Base-by-base conservation (phyloP, 805 yeast species). In the Kluyveromyces siamensis region DNA sequence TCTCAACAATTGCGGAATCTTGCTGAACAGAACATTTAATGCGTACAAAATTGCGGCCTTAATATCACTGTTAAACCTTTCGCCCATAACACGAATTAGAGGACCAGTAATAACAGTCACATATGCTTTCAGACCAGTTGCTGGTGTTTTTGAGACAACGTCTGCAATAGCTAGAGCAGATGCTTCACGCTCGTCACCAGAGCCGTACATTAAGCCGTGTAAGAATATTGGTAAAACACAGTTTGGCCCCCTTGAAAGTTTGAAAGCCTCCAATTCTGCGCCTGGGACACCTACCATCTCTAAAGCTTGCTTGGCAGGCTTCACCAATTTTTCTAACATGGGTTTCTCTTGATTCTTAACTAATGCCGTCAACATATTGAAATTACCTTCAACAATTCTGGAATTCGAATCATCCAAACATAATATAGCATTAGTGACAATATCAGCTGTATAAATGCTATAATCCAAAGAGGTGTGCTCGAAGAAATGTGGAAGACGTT, bases 101-200 rank as follows among this genome's bases (percentile, higher is more conserved):
- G 99, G 99, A 70, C 99, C 99, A 27, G 96, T 90, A 54, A 95
- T 87, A 27, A 81, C 81, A 8, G 98, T 91, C 19, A 95, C 96
- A 68, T 83, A 87, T 35, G 96, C 87, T 66, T 82, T 86, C 67
- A 93, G 77, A 50, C 77, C 80, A 10, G 78, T 73, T n/a, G 93
- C 82, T 18, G 93, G 93, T 0, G 98, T 87, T 59, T 88, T 81
- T 43, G 83, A 84, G 42, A 90, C 85, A 50, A 93, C 71, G 60
- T 83, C 90, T 5, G 96, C 93, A 59, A 93, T 87, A 49, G 88
- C 96, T 60, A 83, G 70, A 0, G 99, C 98, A 30, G 96, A 79
- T 27, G 73, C 70, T 64, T 90, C 97, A 67, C 93, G 82, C 61
- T 84, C 91, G 45, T 82, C 88, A 52, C 80, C 74, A 46, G 78